phyloP scores from a whole-genome alignment of 129 eudicot genomes.

The Lonicera japonica region DNA sequence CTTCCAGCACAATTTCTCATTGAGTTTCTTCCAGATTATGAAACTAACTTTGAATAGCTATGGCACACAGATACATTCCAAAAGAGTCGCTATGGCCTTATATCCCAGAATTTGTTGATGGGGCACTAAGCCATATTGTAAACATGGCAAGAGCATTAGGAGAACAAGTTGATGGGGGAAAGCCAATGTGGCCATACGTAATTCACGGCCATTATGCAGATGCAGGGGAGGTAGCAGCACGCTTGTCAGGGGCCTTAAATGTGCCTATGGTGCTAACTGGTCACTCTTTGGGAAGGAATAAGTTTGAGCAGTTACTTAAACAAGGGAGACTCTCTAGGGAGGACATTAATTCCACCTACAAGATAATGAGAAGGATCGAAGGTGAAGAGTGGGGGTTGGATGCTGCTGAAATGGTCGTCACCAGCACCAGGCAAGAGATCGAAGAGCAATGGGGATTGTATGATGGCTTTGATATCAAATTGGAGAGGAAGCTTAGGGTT shows the following conservation, averaged over 20 bases:
- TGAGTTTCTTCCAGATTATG: neutral
- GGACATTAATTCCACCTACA: slow-evolving; percentile 64
- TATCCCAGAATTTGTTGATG: slow-evolving; percentile 76
- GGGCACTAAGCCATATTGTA: slow-evolving; percentile 66
- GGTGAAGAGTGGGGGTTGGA: slow-evolving; percentile 78
- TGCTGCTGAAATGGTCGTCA: slow-evolving; percentile 78
- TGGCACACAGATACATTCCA: slow-evolving; percentile 43
- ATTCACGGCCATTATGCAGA: slow-evolving; percentile 90
- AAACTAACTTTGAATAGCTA: neutral
- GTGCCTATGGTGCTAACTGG: slow-evolving; percentile 87
- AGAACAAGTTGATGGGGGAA: slow-evolving; percentile 55
- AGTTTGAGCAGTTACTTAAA: slow-evolving; percentile 67
- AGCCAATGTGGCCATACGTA: slow-evolving; percentile 74
- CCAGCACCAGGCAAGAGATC: slow-evolving; percentile 82
- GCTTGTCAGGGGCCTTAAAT: slow-evolving; percentile 61
- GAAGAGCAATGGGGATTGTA: slow-evolving; percentile 92
- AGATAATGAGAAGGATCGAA: slow-evolving; percentile 81
- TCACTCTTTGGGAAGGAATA: slow-evolving; percentile 75
- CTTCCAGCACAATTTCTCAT: neutral
- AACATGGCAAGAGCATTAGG: slow-evolving; percentile 73
- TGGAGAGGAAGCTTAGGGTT: slow-evolving; percentile 73
- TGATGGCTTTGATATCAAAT: slow-evolving; percentile 70
- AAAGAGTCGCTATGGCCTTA: slow-evolving; percentile 87
- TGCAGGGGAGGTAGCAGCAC: slow-evolving; percentile 78
- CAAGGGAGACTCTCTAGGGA: slow-evolving; percentile 74